Base-by-base conservation (phyloP, 1,284 basidiomycete genomes). In the Papiliotrema fonsecae region DNA sequence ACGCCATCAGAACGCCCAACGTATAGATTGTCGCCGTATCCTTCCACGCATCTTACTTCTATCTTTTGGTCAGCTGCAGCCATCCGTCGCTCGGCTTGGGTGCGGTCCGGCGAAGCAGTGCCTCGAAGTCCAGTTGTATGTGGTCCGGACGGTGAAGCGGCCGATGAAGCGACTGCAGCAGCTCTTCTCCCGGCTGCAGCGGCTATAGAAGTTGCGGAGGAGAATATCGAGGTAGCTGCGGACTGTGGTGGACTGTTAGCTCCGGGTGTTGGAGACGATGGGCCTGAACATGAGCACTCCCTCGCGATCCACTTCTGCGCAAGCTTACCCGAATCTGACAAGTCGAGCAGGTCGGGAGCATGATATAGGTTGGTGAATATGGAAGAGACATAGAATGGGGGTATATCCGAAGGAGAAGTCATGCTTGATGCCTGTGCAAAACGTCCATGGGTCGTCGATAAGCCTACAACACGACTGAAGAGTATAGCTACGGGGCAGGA, bases 1-100 rank as follows among this genome's bases (percentile, higher is more conserved):
- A 67, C 60, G 1, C 74, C 74, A 36, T 75, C 73, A 22, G 68
- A 70, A 1, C 69, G 54, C 0, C 73, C 74, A 26, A 75, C 56
- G 49, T 75, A 75, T 25, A 75, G 51, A 43, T 75, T 75, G 32
- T 62, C 54, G 0, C 63, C 67, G 49, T 71, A 74, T 14, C 70
- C 72, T 31, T 72, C 72, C 2, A 71, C 67, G 45, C 69, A 71
- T 32, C 61, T 57, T 5, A 72, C 55, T 28, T 67, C 61, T 6
- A 54, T 51, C 21, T 49, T 45, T 14, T 36, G 26, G 2, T 45
- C 26, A 2, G 27, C 28, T 4, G 28, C 45, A 21, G 24, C 30
- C 18, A 24, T 41, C 16, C 4, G 44, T 38, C 25, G 24, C 14
- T 25, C 49, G 30, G 25, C 36, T 18, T n/a, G 34, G 36, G 22